Evolutionary conservation across 805 yeast genomes (phyloP), one percentile per base, ranked within the genome.

Genomic region (Saccharomycopsis sp.): DNA sequence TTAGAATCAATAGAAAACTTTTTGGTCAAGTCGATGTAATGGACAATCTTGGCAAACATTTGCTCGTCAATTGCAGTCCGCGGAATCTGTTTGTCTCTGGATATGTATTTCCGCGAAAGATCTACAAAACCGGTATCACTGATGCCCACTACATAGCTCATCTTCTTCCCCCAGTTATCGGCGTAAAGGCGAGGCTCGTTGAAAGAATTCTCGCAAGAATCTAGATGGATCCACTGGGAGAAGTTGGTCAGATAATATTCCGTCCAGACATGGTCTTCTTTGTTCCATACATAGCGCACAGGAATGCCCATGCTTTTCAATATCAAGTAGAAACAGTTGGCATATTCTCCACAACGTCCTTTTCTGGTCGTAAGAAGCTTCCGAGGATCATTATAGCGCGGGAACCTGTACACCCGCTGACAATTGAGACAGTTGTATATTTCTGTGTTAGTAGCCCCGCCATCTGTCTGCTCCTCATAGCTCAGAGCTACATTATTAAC

Each of bases 261-360:
- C 66, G 96, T 87, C 98, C 98, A 93, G 1, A 89, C 97, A 69
- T 93, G 98, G 69, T 93, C 98, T 68, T 93, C 98, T 5, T 80
- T 74, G 69, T 90, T 91, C 96, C 96, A 89, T 1, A 92, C 73
- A 66, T 86, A 91, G 55, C 98, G 72, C 9, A 51, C 55, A 25
- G 82, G 75, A 2, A 83, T 67, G 0, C 86, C 88, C 50, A 92
- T 72, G 0, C 96, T 82, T 25, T 84, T 76, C 56, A 92, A 72
- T 1, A 91, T 72, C 41, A 89, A 73, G 52, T 87, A 78, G 68
- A 92, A 91, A 62, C 93, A 83, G 64, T 88, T 87, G 57, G 92
- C 93, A 96, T 96, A 93, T 69, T 93, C 98, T 0, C 98, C 98
- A 71, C 98, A 93, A 53, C 98, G 76, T 0, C 98, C 98, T 38